Evolutionary conservation across 257 asterid genomes (phyloP), one percentile per base, ranked within the genome.

Genomic region (Perilla frutescens): DNA sequence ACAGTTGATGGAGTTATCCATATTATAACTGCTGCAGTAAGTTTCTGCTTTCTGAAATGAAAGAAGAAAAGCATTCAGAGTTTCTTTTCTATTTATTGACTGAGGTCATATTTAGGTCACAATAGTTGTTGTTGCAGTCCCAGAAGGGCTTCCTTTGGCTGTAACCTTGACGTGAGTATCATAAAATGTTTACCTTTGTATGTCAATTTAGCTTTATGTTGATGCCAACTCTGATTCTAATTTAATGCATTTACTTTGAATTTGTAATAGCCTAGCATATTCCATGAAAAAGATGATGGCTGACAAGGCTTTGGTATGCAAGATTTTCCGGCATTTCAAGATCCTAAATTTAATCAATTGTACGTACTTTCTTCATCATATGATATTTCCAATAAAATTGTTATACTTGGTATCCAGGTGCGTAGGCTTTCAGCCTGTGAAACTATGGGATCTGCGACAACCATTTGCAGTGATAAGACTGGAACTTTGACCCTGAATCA

Each of bases 261-360:
- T 76, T 53, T 72, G 53, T 71, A 66, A 79, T 96, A 94, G 99
- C 73, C 79, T 91, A 72, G 99, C 99, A n/a, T 94, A 87, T 82
- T 94, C 99, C 70, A 91, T 94, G 99, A 90, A 91, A 88, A 94
- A 91, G 82, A 94, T 94, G 99, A 94, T 94, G 99, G 93, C 96
- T 56, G 97, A 94, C 84, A 94, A 94, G 96, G 99, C 99, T 71
- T 81, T 94, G 94, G 99, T 91, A 83, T 29, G 78, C 73, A 3
- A 11, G 7, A 13, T 36, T n/a, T 50, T 53, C 47, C 26, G 12
- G 44, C 10, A 65, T 64, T 15, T 49, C 37, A 58, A 6, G 29
- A 64, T 68, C 66, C 65, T 32, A 65, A 44, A 26, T 64, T 53
- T 43, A 62, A 48, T 41, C 47, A 59, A 7, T 6, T 58, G 62